Evolutionary conservation across 108 stramenopile species (phyloP).

Genomic region (Cyclotella sp.): DNA sequence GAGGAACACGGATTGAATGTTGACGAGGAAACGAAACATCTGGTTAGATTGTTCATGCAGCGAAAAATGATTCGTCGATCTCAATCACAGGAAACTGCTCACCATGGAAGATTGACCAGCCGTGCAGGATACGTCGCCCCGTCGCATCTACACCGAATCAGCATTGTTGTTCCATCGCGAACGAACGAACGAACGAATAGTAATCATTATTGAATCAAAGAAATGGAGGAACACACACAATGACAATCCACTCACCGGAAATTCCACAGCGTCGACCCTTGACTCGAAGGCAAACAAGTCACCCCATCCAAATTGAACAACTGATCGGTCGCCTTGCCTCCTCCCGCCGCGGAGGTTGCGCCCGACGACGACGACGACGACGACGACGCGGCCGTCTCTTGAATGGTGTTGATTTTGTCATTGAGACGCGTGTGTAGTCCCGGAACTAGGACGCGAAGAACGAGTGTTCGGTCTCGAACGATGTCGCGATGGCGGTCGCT

Average conservation of each 20-base stretch:
- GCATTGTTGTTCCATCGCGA: neutral
- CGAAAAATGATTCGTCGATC: neutral
- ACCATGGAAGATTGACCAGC: conserved; percentile 91
- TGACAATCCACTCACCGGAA: conserved; percentile 53
- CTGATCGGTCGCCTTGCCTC: conserved; percentile 19
- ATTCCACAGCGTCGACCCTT: conserved; percentile 75
- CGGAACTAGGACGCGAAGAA: conserved; percentile 77
- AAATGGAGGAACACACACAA: neutral
- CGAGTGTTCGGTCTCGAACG: conserved; percentile 58
- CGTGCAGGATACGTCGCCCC: conserved; percentile 91
- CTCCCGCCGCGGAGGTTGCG: too few species aligned
- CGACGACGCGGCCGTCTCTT: conserved; percentile 17
- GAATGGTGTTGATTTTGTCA: conserved; percentile 71
- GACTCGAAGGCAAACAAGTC: conserved; percentile 54
- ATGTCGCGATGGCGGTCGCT: conserved; percentile 15
- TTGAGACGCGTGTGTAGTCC: conserved; percentile 75
- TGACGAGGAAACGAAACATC: neutral
- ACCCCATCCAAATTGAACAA: conserved; percentile 85
- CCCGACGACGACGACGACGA: neutral
- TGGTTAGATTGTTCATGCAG: neutral
- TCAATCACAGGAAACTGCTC: neutral
- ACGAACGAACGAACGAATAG: too few species aligned
- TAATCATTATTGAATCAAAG: too few species aligned
- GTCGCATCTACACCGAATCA: conserved; percentile 70
- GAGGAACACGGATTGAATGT: neutral